phyloP scores from a whole-genome alignment of 306 rosid species.

The Argentina anserina region DNA sequence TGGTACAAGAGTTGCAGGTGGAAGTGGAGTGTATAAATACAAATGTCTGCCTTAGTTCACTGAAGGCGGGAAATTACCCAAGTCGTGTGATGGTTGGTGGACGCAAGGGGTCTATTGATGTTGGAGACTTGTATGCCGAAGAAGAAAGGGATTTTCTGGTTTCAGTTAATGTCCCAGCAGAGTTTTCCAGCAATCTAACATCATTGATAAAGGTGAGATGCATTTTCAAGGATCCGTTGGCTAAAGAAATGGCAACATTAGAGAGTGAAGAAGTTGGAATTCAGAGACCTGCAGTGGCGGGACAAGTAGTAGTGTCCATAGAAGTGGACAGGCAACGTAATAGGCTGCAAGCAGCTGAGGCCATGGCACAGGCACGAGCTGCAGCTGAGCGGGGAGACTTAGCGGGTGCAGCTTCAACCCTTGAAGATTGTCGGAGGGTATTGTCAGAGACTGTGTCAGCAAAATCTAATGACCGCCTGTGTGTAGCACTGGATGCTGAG shows the following conservation, averaged over 20 bases:
- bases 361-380: constrained; percentile 75
- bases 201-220: constrained; percentile 75
- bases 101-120: constrained; percentile 58
- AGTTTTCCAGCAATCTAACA: constrained; percentile 43
- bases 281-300: constrained; percentile 51
- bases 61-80: constrained; percentile 87
- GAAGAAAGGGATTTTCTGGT: constrained; percentile 96
- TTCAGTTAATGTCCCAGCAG: constrained; percentile 65
- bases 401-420: constrained; percentile 57
- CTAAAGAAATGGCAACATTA: constrained; percentile 49
- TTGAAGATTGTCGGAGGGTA: constrained; percentile 68
- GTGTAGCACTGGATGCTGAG: constrained; percentile 89
- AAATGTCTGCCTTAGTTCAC: constrained; percentile 43
- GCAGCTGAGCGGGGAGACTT: constrained; percentile 88
- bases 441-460: constrained; percentile 62
- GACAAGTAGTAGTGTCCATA: constrained; percentile 58
- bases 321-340: constrained; percentile 91
- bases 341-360: constrained; percentile 91
- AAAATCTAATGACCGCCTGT: constrained; percentile 64
- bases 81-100: constrained; percentile 58
- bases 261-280: constrained; percentile 74
- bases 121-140: constrained; percentile 92
- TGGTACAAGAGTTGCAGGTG: constrained; percentile 84
- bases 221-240: constrained; percentile 70
- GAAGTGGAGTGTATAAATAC: constrained; percentile 63